Evolutionary conservation across 2,329 filamentous ascomycete genomes (phyloP), one percentile per base, ranked within the genome.

Genomic region (Colletotrichum cuscutae): DNA sequence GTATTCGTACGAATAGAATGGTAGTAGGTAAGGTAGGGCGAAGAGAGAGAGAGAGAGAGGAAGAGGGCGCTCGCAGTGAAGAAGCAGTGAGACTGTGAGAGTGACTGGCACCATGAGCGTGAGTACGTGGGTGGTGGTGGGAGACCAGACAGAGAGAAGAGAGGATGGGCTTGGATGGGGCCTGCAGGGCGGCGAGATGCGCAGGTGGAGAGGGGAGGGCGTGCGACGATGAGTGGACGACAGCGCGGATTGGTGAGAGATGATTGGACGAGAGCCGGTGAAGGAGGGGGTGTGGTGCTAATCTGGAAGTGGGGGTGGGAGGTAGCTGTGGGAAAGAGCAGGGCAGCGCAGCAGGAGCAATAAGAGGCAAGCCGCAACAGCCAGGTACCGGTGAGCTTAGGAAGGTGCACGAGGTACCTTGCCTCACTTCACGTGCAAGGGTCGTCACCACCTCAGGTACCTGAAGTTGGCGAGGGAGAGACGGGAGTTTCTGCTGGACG

Each of bases 111-210:
- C n/a, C 66, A 49, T 42, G 37, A 42, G 37, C 30, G 30, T 42
- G 32, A 35, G 32, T 42, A 13, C 37, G 37, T 42, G 37, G 37
- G 37, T 42, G 37, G 37, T 42, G 37, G 32, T 60, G 56, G 56
- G 37, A 19, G 30, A 61, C 64, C 42, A 42, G 68, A 68, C 63
- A 46, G 72, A 72, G 72, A 68, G 59, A 72, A 68, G 72, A 74
- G 69, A 72, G 72, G 72, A 74, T 72, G 60, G 72, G 69, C 68
- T 60, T 66, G 72, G 72, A 74, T 72, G 60, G 72, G 69, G 72
- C 66, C 70, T 72, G 65, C 69, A 72, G 69, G 69, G 65, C 65
- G 65, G 69, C 70, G 54, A 72, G 70, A 72, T 72, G 60, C 70
- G 70, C 65, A 28, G 59, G 35, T 56, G 46, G 65, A 63, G 61